Base-by-base conservation (phyloP, 768 basidiomycete species). In the Udeniomyces megalosporus region DNA sequence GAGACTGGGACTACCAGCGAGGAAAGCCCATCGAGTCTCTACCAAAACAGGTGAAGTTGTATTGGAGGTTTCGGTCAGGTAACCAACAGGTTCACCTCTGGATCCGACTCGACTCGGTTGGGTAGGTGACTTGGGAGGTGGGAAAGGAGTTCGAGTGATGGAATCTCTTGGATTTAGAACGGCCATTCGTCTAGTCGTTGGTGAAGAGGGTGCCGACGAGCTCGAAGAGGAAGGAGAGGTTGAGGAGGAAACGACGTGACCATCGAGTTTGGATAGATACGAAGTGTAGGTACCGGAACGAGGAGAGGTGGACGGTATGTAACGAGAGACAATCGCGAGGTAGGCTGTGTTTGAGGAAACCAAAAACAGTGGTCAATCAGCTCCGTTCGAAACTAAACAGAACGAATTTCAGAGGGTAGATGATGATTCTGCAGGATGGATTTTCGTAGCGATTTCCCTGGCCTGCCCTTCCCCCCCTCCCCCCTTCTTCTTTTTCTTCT, bases 291-390 rank as follows among this genome's bases (percentile, higher is more conserved):
- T 42, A 17, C 38, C 38, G 8, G 38, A 42, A 17, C 38, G 38
- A 42, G 38, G 10, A 8, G 38, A 8, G 17, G 58, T 56, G 1
- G 56, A 50, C 1, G 28, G 24, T 0, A 63, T 26, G 20, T 63
- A 63, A 2, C 56, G 17, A 8, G 49, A 58, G 12, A 63, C 48
- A 22, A 56, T 28, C 3, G 62, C 62, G 48, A 57, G 24, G 50
- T 63, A 63, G 15, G 28, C 62, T 63, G 55, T n/a, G 22, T 34
- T 15, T 10, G 17, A 32, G 26, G 29, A 44, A 20, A 52, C 5
- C 26, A 12, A 4, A 2, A 45, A 28, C n/a, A 55, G 35, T 20
- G 53, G 8, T 6, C 1, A 31, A 17, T n/a, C n/a, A n/a, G n/a
- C n/a, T n/a, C n/a, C n/a, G n/a, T n/a, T n/a, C n/a, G n/a, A n/a